Conservation (phyloP, 2,329 filamentous ascomycete species). For the Curvularia hawaiiensis region DNA sequence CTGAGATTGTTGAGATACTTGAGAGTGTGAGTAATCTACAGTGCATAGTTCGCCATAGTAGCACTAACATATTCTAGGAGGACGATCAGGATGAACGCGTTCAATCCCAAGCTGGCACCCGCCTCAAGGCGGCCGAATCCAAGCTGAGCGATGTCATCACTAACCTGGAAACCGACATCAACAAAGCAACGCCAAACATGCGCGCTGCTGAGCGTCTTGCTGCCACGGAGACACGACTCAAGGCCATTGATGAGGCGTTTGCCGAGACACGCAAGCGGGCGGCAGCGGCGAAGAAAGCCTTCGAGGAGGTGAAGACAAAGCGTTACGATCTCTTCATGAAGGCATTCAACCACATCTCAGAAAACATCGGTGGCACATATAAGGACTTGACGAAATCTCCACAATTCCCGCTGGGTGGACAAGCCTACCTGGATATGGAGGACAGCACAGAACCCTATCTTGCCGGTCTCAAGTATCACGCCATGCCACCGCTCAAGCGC, state of each 20-base stretch:
- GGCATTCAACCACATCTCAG: constrained; percentile 91
- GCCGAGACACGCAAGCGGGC: constrained; percentile 79
- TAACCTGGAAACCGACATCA: constrained; percentile 75
- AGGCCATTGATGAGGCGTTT: constrained; percentile 85
- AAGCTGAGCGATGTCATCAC: constrained; percentile 78
- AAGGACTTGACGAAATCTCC: constrained; percentile 90
- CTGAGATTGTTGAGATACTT: constrained; percentile 50
- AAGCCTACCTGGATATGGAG: constrained; percentile 88
- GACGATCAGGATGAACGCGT: constrained; percentile 62
- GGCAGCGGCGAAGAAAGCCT: constrained; percentile 78
- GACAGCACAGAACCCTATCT: constrained; percentile 97
- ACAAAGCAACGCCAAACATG: constrained; percentile 97
- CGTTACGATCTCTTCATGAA: constrained; percentile 93
- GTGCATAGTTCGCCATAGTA: background rate
- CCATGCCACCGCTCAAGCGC: constrained; percentile 96
- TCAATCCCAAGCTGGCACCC: constrained; percentile 23
- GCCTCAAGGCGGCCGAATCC: constrained; percentile 63
- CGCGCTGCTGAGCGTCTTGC: constrained; percentile 91
- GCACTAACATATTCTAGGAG: constrained; percentile 55
- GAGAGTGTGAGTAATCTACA: constrained; percentile 43
- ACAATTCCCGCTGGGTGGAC: constrained; percentile 90
- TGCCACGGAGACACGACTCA: constrained; percentile 80
- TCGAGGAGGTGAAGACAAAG: constrained; percentile 79
- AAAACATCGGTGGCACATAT: constrained; percentile 93
- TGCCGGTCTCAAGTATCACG: constrained; percentile 96